Conservation (phyloP, 2,329 filamentous ascomycete species). For the Talaromyces sp. region DNA sequence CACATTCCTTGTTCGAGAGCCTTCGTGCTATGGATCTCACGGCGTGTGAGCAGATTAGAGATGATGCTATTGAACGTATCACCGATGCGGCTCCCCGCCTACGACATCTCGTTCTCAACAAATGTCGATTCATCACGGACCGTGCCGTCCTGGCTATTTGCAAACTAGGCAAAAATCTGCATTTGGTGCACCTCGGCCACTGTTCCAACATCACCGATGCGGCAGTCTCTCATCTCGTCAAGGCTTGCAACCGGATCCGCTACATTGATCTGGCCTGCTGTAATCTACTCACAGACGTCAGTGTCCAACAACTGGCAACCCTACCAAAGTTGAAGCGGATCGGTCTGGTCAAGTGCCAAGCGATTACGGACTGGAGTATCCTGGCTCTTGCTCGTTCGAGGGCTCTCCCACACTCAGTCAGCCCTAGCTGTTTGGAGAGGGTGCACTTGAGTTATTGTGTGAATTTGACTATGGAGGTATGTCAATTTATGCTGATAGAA, state of each 20-base stretch:
- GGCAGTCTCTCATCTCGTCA: conserved; percentile 80
- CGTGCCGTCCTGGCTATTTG: conserved; percentile 82
- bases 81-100: conserved; percentile 81
- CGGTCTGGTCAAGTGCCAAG: conserved; percentile 87
- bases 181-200: conserved; percentile 94
- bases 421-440: conserved; percentile 73
- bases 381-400: conserved; percentile 71
- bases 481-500: conserved; percentile 32
- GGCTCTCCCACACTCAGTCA: conserved; percentile 55
- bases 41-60: conserved; percentile 78
- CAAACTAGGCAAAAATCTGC: conserved; percentile 87
- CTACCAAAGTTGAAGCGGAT: conserved; percentile 93
- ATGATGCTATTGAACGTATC: conserved; percentile 84
- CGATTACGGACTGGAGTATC: conserved; percentile 88
- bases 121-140: conserved; percentile 92
- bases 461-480: conserved; percentile 75
- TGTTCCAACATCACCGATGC: conserved; percentile 88
- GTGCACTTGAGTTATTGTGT: conserved; percentile 96
- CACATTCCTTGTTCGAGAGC: conserved; percentile 72
- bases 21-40: conserved; percentile 92
- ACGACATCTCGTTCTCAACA: conserved; percentile 88
- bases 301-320: conserved; percentile 76
- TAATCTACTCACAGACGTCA: conserved; percentile 79
- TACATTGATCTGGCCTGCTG: conserved; percentile 99
- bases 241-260: conserved; percentile 84